Base-by-base conservation (phyloP, 345 rosid genomes). In the Zanthoxylum bungeanum region DNA sequence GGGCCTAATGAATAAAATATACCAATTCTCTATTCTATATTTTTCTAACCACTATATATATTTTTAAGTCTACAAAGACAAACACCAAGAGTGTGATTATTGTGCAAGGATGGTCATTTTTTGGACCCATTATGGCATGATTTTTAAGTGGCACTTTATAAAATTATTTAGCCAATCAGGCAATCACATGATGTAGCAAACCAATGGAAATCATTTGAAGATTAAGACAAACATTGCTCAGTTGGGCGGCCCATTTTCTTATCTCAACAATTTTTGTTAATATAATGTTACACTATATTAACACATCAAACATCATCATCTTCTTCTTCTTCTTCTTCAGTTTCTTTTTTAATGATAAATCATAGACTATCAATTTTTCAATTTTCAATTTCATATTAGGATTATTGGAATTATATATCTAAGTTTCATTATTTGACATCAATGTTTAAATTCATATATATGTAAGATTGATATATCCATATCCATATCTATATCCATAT, bases 241-340 rank as follows among this genome's bases (percentile, higher is more conserved):
- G 39, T 27, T 28, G 63, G 55, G 55, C 14, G 51, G 73, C 40
- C 53, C 11, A 37, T 28, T 55, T 62, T 55, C 50, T 66, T 25
- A 68, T 68, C 71, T 25, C 3, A 17, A 22, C 25, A 14, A 8
- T 16, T 68, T 68, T 34, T 30, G 30, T n/a, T n/a, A 67, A 34
- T 52, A 67, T 67, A 67, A 34, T 33, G 50, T 66, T 3, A 25
- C 49, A 36, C 47, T 51, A 24, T 11, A 50, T 49, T 19, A 47
- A 36, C 27, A 34, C 52, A 50, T 37, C 62, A 52, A 31, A 62
- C 17, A 25, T 72, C 52, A 36, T 63, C 40, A 25, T 72, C 75
- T 39, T 72, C 53, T n/a, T n/a, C n/a, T n/a, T n/a, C 52, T 50
- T 63, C 40, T 37, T 72, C 75, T 39, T 72, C 53, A 11, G 62